These are phyloP conservation scores for Cocos nucifera DNA, from an alignment of 176 grass and related monocot species.

Conservation along the genomic window DNA sequence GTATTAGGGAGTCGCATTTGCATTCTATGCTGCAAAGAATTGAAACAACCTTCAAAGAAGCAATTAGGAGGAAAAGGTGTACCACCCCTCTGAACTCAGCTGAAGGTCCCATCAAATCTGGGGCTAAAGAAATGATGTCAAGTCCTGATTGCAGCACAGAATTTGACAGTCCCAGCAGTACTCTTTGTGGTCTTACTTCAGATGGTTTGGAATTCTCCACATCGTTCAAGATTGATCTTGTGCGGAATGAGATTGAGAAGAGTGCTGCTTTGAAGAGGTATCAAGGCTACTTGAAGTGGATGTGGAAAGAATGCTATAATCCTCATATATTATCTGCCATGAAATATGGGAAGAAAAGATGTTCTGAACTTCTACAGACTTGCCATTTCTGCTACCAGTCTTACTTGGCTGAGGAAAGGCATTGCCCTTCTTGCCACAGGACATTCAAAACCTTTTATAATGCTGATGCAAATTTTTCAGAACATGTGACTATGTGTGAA, in stretches of 20 bases:
- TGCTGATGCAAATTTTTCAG: slow-evolving; percentile 35
- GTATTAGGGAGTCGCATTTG: slow-evolving; percentile 74
- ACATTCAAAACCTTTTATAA: slow-evolving; percentile 53
- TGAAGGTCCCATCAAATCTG: slow-evolving; percentile 33
- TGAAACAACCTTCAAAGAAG: slow-evolving; percentile 79
- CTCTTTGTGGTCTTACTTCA: slow-evolving; percentile 42
- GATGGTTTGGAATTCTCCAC: slow-evolving; percentile 40
- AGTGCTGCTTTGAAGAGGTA: slow-evolving; percentile 52
- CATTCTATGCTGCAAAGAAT: slow-evolving; percentile 82
- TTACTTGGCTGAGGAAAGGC: slow-evolving; percentile 62
- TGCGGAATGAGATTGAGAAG: slow-evolving; percentile 52
- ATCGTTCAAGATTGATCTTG: slow-evolving; percentile 76
- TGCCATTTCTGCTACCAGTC: slow-evolving; percentile 66
- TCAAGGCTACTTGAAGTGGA: slow-evolving; percentile 57
- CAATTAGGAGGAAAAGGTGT: slow-evolving; percentile 42
- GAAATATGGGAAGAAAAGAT: slow-evolving; percentile 58
- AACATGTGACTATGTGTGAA: slow-evolving; percentile 59
- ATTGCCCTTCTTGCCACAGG: slow-evolving; percentile 77
- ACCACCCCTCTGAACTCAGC: slow-evolving; percentile 7
- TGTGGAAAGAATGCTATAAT: slow-evolving; percentile 65
- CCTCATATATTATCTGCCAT: slow-evolving; percentile 30
- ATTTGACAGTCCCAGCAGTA: slow-evolving; percentile 77
- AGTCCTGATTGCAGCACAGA: slow-evolving; percentile 44
- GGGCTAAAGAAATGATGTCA: slow-evolving; percentile 28
- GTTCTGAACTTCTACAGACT: slow-evolving; percentile 41